Evolutionary conservation across 306 rosid genomes (phyloP), one percentile per base, ranked within the genome.

Genomic region (Lithocarpus polystachyus): DNA sequence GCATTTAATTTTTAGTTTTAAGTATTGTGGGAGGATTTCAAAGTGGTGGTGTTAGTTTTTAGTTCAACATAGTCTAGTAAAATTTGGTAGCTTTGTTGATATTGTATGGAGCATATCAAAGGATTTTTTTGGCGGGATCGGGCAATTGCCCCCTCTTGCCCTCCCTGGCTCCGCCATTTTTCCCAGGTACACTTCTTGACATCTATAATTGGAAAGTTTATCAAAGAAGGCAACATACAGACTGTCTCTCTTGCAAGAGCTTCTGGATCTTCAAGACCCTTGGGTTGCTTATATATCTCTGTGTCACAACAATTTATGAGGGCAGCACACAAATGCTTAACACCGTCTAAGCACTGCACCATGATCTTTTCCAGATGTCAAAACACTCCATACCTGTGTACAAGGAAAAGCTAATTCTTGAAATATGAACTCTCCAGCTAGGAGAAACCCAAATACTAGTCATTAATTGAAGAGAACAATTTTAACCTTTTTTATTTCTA

Each of bases 181-280:
- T 40, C 45, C 45, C 11, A 40, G 45, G 45, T 40, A 40, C 45
- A 40, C 45, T 45, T 71, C 65, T 70, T 56, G 68, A 76, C 81
- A 78, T 72, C 74, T 57, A 57, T 28, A 82, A 43, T 40, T 55
- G 56, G 61, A 84, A 79, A 75, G 74, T 67, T 56, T 76, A 45
- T 64, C 51, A 78, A 77, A 57, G 77, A 79, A 68, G 85, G 74
- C 57, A 82, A 81, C 91, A 79, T 92, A 92, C 97, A 92, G 26
- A 90, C 97, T 31, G 97, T 92, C 86, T 92, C 95, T 84, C 97
- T 89, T 73, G 97, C 95, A 82, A 92, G 92, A 74, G 71, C 84
- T 88, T 92, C 92, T n/a, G 95, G 97, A 92, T 92, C 84, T 83
- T 86, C 86, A 75, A 90, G 85, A 83, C 95, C 97, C 37, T 62